Base-by-base conservation (phyloP, 306 rosid species). In the Psophocarpus tetragonolobus region DNA sequence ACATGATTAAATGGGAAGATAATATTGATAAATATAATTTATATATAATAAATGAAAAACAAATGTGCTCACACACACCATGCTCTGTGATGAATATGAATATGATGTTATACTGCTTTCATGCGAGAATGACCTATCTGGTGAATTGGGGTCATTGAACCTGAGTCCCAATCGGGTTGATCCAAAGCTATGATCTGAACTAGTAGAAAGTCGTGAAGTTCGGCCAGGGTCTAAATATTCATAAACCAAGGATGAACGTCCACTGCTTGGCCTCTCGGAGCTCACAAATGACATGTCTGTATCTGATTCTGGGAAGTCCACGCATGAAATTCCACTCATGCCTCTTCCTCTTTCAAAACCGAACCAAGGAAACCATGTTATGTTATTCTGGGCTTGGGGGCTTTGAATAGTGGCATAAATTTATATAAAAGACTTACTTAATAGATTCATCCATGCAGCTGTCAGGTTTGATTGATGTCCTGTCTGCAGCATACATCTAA, bases 261-360 rank as follows among this genome's bases (percentile, higher is more conserved):
- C 97, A 61, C 89, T 84, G 83, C 97, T 92, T 27, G 92, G 84
- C 85, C 98, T 90, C 9, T 73, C 97, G 0, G 99, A 92, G 88
- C 96, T 90, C 24, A 90, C 68, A 74, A 92, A 96, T 71, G 98
- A 92, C 81, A 90, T 90, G 48, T 96, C 97, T 12, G 97, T 79
- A 20, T 92, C 98, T 11, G 92, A 79, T 21, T 89, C 98, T 30
- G 87, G 51, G 17, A 87, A 85, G 8, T 87, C 98, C 32, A 83
- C 54, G 54, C 80, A 76, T 15, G 75, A 50, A 80, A 80, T 88
- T 71, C 76, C 83, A 68, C 82, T 83, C 54, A 74, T 74, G 57
- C 71, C 86, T 70, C 87, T 69, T 68, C 85, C 84, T 78, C 82
- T 85, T 36, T 54, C 57, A 17, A 70, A 50, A 18, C 24, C 24